These are phyloP conservation scores for Emmonsiellopsis sp. DNA, from an alignment of 2,329 filamentous ascomycete genomes.

Conservation along the genomic window DNA sequence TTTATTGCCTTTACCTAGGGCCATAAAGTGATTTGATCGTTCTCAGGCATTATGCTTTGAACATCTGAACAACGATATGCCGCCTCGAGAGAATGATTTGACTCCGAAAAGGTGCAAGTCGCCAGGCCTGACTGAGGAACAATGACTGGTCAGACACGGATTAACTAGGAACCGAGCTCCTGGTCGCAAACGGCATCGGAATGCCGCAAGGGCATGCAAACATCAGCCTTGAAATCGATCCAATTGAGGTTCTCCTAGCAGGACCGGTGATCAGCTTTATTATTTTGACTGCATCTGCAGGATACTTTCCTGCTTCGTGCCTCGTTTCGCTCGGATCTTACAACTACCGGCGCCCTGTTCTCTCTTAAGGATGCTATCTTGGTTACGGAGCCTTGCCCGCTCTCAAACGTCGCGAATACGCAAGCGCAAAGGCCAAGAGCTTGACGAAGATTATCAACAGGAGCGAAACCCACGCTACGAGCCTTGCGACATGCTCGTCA, in stretches of 20 bases:
- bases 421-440: background rate
- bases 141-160: no score
- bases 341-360: background rate
- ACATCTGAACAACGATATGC: no score
- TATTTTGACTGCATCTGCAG: background rate
- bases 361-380: background rate
- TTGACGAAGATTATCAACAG: background rate
- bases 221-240: background rate
- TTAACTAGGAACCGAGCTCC: no score
- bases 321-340: background rate
- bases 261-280: background rate
- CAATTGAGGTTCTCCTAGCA: background rate
- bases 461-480: background rate
- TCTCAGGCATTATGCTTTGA: no score
- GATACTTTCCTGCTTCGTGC: background rate
- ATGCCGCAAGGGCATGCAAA: no score
- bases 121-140: no score
- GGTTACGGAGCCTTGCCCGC: background rate
- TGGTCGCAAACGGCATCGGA: no score
- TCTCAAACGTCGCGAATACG: background rate
- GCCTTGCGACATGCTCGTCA: conserved; percentile 8
- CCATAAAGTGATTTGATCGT: no score
- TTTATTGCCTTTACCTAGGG: no score
- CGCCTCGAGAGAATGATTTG: no score
- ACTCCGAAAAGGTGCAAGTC: no score